phyloP scores from a whole-genome alignment of 2,329 filamentous ascomycete genomes.

The Aspergillus carbonarius region DNA sequence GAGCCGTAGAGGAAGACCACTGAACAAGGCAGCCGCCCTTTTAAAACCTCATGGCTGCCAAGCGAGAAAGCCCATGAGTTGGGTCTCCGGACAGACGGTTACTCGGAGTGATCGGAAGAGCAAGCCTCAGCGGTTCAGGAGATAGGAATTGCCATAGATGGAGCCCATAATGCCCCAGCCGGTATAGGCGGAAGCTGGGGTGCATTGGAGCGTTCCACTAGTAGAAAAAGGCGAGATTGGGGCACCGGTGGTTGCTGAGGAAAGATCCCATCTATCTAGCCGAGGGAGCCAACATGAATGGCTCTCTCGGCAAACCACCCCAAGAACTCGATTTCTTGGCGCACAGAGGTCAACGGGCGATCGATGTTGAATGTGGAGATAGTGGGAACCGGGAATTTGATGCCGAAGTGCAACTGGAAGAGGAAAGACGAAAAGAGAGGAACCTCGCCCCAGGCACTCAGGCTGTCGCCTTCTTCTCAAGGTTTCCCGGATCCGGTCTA shows the following conservation, averaged over 20 bases:
- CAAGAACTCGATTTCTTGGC: not conserved
- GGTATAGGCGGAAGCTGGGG: not conserved
- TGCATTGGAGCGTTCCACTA: not conserved
- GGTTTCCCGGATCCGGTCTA: constrained; percentile 8
- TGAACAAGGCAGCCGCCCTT: not conserved
- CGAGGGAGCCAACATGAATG: constrained; percentile 3
- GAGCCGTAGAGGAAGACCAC: too few species aligned
- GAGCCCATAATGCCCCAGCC: not conserved
- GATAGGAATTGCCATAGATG: not conserved
- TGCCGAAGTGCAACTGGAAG: not conserved
- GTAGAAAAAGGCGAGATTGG: not conserved
- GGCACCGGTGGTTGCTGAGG: not conserved
- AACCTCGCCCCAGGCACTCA: not conserved
- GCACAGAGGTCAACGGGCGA: not conserved
- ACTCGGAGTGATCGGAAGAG: not conserved
- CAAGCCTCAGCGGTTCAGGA: not conserved
- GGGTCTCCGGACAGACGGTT: not conserved
- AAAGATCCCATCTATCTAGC: not conserved
- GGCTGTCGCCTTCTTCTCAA: not conserved
- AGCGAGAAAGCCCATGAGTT: not conserved
- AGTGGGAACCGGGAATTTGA: not conserved
- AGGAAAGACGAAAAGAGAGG: not conserved
- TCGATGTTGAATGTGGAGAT: not conserved
- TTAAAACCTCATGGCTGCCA: not conserved
- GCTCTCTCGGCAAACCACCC: constrained; percentile 3